phyloP scores from a whole-genome alignment of 345 rosid genomes.

The Eucalyptus decipiens region DNA sequence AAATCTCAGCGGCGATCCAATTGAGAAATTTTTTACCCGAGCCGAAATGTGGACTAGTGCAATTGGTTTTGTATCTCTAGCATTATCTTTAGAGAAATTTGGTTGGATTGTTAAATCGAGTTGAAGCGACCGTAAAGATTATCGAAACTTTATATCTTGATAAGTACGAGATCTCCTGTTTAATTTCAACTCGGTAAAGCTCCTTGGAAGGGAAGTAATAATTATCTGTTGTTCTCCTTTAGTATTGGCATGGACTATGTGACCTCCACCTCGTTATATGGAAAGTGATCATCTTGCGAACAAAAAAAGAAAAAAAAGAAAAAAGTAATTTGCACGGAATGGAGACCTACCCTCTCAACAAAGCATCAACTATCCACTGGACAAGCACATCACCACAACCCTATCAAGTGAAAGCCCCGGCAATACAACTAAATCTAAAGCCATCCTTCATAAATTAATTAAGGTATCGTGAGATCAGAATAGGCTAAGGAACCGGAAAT shows the following conservation, averaged over 20 bases:
- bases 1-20: neutral
- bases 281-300: neutral
- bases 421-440: neutral
- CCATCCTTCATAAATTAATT: neutral
- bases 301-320: neutral
- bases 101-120: neutral
- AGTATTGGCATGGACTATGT: neutral
- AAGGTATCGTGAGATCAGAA: neutral
- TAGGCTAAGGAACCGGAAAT: neutral
- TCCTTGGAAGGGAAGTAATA: neutral
- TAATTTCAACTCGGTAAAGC: neutral
- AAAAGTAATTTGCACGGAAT: neutral
- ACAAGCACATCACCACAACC: neutral
- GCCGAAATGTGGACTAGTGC: neutral
- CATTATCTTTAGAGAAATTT: neutral
- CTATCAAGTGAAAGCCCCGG: neutral
- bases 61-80: neutral
- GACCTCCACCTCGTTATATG: neutral
- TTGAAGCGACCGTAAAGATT: neutral
- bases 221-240: neutral
- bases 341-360: neutral
- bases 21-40: neutral
- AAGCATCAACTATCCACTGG: neutral
- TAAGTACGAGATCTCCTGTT: neutral
- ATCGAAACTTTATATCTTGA: neutral